These are phyloP conservation scores for Penstemon davidsonii DNA, from an alignment of 257 asterid species.

Conservation along the genomic window DNA sequence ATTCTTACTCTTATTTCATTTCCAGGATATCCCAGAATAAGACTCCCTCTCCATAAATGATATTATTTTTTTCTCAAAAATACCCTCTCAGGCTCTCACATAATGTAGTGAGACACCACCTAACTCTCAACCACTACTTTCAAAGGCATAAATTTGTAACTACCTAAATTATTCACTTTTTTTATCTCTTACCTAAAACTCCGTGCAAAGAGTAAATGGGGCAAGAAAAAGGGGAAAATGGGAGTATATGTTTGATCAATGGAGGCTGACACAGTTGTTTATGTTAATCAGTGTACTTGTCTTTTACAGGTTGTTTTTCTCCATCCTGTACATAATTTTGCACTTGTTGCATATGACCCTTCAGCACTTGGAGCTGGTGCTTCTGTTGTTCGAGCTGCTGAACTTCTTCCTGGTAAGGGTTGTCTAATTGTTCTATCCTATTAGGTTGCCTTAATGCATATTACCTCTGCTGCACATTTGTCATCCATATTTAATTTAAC, in stretches of 20 bases:
- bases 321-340: constrained; percentile 97
- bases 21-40: too few species aligned
- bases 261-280: constrained; percentile 6
- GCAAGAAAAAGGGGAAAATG: too few species aligned
- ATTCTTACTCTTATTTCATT: too few species aligned
- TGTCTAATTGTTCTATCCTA: constrained; percentile 10
- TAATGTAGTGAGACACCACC: too few species aligned
- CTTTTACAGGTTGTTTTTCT: constrained; percentile 85
- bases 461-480: constrained; percentile 15
- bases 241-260: constrained; percentile 20
- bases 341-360: constrained; percentile 95
- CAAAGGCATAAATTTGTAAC: too few species aligned
- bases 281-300: constrained; percentile 26
- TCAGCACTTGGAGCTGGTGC: constrained; percentile 84
- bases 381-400: constrained; percentile 90
- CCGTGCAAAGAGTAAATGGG: too few species aligned
- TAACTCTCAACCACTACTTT: too few species aligned
- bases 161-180: too few species aligned
- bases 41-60: too few species aligned
- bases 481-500: constrained; percentile 14
- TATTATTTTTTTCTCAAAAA: too few species aligned
- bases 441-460: background rate
- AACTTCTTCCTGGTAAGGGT: constrained; percentile 88
- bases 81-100: too few species aligned
- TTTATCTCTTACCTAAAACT: too few species aligned